These are phyloP conservation scores for Ophiocordyceps camponoti-rufipedis DNA, from an alignment of 2,329 filamentous ascomycete genomes.

Conservation along the genomic window DNA sequence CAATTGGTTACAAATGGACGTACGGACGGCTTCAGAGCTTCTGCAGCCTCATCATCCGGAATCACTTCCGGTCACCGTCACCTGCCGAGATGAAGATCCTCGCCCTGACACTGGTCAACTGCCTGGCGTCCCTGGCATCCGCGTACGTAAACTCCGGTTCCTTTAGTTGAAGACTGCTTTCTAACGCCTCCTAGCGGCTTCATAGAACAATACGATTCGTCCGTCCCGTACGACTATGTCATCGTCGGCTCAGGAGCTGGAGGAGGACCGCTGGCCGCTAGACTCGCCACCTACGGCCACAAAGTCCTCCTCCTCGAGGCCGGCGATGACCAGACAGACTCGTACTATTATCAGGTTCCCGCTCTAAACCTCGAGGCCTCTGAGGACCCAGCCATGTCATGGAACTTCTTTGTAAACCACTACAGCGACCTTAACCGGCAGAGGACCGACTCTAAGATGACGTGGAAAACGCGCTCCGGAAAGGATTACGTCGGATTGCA, in stretches of 20 bases:
- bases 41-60: no score
- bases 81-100: background rate
- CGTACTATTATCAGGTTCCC: conserved; percentile 18
- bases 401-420: conserved; percentile 46
- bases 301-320: conserved; percentile 43
- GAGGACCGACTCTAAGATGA: conserved; percentile 37
- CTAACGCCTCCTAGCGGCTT: background rate
- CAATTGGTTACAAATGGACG: no score
- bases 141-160: background rate
- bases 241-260: conserved; percentile 44
- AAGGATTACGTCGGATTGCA: conserved; percentile 22
- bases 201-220: background rate
- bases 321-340: conserved; percentile 37
- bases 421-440: conserved; percentile 34
- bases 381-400: conserved; percentile 36
- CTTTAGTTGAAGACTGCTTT: no score
- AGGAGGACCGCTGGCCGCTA: conserved; percentile 37
- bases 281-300: conserved; percentile 39
- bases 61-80: no score
- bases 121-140: background rate
- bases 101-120: background rate
- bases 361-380: conserved; percentile 22
- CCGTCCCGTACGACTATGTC: conserved; percentile 30
- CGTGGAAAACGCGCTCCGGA: conserved; percentile 33
- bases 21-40: no score